Conservation (phyloP, 2,329 filamentous ascomycete genomes). For the Scedosporium dehoogii region DNA sequence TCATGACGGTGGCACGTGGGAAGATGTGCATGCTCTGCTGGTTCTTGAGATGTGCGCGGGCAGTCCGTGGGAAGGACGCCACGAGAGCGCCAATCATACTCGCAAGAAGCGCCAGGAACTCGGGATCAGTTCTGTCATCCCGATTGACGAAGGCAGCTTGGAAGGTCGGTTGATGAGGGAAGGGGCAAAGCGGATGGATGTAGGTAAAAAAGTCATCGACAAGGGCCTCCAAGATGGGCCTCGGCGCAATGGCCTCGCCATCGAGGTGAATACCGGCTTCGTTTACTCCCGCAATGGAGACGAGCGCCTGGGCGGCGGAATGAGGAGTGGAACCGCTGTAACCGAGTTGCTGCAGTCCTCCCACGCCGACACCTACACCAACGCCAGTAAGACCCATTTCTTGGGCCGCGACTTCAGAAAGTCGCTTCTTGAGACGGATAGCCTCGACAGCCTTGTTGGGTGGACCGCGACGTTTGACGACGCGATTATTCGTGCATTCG, state of each 20-base stretch:
- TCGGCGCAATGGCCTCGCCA: conserved; percentile 61
- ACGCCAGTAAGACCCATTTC: conserved; percentile 27
- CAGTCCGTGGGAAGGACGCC: conserved; percentile 65
- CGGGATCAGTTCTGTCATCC: conserved; percentile 54
- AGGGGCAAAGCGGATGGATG: conserved; percentile 66
- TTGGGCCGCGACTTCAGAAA: conserved; percentile 20
- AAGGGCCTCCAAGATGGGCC: conserved; percentile 56
- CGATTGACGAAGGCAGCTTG: conserved; percentile 56
- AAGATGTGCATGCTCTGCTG: conserved; percentile 56
- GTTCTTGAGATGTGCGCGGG: conserved; percentile 57
- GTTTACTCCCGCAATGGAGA: conserved; percentile 29
- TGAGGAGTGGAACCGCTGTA: conserved; percentile 31
- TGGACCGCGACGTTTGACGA: conserved; percentile 48
- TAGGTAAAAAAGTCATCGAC: conserved; percentile 80
- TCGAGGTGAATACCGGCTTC: conserved; percentile 33
- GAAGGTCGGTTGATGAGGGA: conserved; percentile 72
- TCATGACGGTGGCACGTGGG: conserved; percentile 57
- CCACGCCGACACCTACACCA: conserved; percentile 24
- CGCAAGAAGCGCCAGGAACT: conserved; percentile 60
- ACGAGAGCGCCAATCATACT: conserved; percentile 69
- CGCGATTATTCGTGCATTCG: conserved; percentile 46
- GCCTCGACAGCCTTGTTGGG: conserved; percentile 35
- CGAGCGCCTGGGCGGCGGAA: conserved; percentile 36
- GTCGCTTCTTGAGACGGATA: conserved; percentile 8
- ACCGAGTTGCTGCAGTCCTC: conserved; percentile 30